phyloP scores from a whole-genome alignment of 192 early-diverging fungal genomes.

The Backusella parvicylindrica region DNA sequence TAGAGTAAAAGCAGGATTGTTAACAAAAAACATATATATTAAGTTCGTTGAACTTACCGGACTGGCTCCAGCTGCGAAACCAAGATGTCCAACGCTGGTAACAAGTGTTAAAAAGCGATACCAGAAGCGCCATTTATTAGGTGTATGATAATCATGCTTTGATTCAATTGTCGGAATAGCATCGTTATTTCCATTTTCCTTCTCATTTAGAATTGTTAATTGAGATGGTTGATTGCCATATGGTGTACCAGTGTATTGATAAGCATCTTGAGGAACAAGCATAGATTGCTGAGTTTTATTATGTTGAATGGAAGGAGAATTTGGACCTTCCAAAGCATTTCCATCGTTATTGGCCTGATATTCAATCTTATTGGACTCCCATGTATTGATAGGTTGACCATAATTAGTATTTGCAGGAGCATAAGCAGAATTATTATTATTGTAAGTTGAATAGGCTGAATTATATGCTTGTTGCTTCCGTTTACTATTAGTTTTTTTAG shows the following conservation, averaged over 20 bases:
- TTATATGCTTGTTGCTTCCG: neutral
- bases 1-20: neutral
- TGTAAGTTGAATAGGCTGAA: neutral
- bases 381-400: neutral
- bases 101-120: conserved; percentile 30
- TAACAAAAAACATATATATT: neutral
- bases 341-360: neutral
- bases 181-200: neutral
- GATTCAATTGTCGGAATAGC: neutral
- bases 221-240: conserved; percentile 16
- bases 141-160: neutral
- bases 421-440: neutral
- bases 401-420: conserved; percentile 13
- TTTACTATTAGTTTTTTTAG: neutral
- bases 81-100: conserved; percentile 25
- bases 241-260: conserved; percentile 30
- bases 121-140: conserved; percentile 13
- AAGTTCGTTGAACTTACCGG: conserved; percentile 21
- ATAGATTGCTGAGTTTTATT: neutral
- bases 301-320: no score
- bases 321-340: neutral
- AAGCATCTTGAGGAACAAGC: conserved; percentile 10
- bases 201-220: neutral
- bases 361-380: conserved; percentile 11
- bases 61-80: conserved; percentile 36